Base-by-base conservation (phyloP, 192 early-diverging fungal genomes). In the Coemansia sp. region DNA sequence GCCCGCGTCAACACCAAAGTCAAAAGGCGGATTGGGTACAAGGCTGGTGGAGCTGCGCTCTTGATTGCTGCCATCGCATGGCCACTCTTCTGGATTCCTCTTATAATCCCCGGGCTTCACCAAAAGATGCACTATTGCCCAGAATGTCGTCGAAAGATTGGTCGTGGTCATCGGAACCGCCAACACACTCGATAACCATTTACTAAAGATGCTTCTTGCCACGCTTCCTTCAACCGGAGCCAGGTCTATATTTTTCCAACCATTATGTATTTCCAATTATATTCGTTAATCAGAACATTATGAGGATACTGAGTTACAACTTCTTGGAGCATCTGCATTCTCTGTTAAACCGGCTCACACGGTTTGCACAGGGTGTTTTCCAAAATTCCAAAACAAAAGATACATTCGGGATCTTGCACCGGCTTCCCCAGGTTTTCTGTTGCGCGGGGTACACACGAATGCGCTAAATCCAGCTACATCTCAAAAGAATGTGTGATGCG, bases 51-150 rank as follows among this genome's bases (percentile, higher is more conserved):
- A 16, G 75, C 76, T 1, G 81, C 81, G 8, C 60, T 68, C 4
- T 40, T 78, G 48, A 67, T 75, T 49, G 81, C 75, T 1, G 39
- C 64, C 10, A 58, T 83, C 12, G 72, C 65, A 6, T 83, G 81
- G 81, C 81, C 76, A 38, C 68, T 83, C 67, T 83, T 83, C 76
- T 83, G 81, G 81, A 76, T 83, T 20, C 81, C 81, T 13, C 46
- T 83, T 45, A 16, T 78, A 7, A 42, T 83, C 8, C 75, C 81
- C 1, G 76, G 70, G 0, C 72, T 84, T 11, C 75, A 78, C 25
- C 76, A 76, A 67, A 77, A 84, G 48, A 73, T 63, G 5, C 81
- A 84, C 56, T 84, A 79, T 57, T 84, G 81, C 54, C 81, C 81
- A 25, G 64, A 72, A 17, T 84, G 81, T 65, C 45, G 51, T 53